A percentile compares a stretch with the other conserved stretches of the same genome.
phyloP scores from a whole-genome alignment of 2,329 filamentous ascomycete species.

The Monosporascus sp. region DNA sequence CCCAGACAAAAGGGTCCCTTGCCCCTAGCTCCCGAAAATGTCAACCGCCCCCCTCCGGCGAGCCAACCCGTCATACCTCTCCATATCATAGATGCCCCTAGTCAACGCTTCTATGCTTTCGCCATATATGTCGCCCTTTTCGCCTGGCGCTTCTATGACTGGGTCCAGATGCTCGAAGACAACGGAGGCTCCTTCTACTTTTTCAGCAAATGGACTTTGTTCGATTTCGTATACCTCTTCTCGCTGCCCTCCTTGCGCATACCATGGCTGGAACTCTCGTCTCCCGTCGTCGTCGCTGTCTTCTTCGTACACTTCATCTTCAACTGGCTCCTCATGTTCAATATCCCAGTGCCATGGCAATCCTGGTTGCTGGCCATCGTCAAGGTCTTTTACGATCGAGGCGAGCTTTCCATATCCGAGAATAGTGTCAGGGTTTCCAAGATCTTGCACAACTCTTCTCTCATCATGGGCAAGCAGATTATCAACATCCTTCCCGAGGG shows the following conservation, averaged over 20 bases:
- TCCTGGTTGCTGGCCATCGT: conserved; percentile 66
- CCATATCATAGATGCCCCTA: conserved; percentile 78
- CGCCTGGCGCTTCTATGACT: conserved; percentile 85
- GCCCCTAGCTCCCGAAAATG: conserved; percentile 43
- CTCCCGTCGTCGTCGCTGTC: conserved; percentile 63
- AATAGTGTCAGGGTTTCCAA: conserved; percentile 81
- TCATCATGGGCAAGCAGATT: conserved; percentile 94
- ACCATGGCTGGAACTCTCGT: conserved; percentile 93
- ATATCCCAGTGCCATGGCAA: conserved; percentile 73
- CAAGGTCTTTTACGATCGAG: conserved; percentile 80
- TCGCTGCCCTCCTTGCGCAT: conserved; percentile 82
- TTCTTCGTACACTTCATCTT: conserved; percentile 67
- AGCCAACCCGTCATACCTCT: conserved; percentile 70
- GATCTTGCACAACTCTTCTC: conserved; percentile 84
- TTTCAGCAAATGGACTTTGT: conserved; percentile 87
- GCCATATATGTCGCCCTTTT: conserved; percentile 72
- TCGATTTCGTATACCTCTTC: conserved; percentile 85
- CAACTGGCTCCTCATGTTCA: conserved; percentile 89
- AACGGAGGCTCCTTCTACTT: conserved; percentile 83
- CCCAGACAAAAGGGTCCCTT: conserved; percentile 24
- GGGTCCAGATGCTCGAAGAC: conserved; percentile 69
- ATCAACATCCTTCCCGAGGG: conserved; percentile 97
- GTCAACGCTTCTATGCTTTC: conserved; percentile 81
- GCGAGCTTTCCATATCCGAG: conserved; percentile 87
- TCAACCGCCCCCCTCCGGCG: conserved; percentile 16